Evolutionary conservation across 2,329 filamentous ascomycete genomes (phyloP), one percentile per base, ranked within the genome.

Genomic region (Fusarium sp.): DNA sequence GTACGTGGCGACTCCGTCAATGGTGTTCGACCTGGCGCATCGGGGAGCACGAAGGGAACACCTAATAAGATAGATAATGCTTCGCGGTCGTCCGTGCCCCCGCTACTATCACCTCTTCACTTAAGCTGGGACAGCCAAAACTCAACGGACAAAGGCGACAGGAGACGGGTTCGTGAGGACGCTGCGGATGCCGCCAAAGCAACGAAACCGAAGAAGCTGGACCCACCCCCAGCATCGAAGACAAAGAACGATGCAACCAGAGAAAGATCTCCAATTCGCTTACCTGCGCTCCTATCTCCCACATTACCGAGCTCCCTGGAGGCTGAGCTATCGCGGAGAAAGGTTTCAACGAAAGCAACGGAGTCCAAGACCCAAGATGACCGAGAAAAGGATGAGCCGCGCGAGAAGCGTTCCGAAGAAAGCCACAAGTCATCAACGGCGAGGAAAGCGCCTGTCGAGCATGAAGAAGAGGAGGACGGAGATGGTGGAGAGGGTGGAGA

Each of bases 221-320:
- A 79, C 39, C 67, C 79, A 17, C 71, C 71, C 39, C 69, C 79
- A 8, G 69, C 72, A 15, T 70, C 78, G 1, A 75, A 75, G 12
- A 18, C 76, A 76, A 87, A 60, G 67, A 74, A 68, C 51, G 71
- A 74, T 6, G 14, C 75, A 26, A 87, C 83, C 74, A 87, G 83
- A 69, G 79, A 82, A 26, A 84, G 78, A 56, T 78, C 81, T 3
- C 78, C 82, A 1, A 39, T 79, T 14, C 81, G 81, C 52, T 79
- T 90, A 33, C 89, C 88, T 2, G 81, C 85, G 0, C 81, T 90
- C 12, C 81, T 90, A 17, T 90, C 89, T 1, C 89, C 89, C 1
- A 90, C 88, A 1, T 78, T 90, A 12, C 89, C 89, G 3, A 82
- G 87, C 0, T 78, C 85, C 24, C 80, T 90, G 1, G 87, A 90